Conservation (phyloP, 805 yeast species). For the Cyberlindnera suaveolens region DNA sequence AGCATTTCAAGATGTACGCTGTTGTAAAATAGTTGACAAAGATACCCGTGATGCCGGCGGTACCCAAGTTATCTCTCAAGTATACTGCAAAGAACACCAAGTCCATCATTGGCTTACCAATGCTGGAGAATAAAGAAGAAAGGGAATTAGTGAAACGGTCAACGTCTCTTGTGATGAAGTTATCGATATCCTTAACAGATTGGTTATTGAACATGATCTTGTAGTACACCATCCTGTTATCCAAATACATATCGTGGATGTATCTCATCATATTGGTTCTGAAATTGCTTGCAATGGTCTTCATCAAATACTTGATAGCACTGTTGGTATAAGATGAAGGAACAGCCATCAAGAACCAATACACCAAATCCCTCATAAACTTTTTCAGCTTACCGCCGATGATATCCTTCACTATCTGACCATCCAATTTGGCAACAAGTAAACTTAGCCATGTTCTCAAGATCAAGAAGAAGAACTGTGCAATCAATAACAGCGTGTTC, state of each 20-base stretch:
- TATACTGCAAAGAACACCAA: conserved; percentile 78
- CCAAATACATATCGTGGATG: conserved; percentile 85
- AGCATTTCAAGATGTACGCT: conserved; percentile 62
- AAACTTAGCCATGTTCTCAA: conserved; percentile 84
- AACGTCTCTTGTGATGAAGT: conserved; percentile 78
- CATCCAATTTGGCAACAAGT: conserved; percentile 83
- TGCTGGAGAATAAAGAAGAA: conserved; percentile 75
- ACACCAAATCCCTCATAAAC: conserved; percentile 68
- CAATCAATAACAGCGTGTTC: conserved; percentile 55
- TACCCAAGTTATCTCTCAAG: conserved; percentile 78
- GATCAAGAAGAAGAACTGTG: conserved; percentile 70
- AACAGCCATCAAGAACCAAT: conserved; percentile 86
- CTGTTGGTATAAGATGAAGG: conserved; percentile 93
- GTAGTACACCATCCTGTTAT: conserved; percentile 74
- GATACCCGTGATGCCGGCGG: conserved; percentile 78
- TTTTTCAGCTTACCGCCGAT: conserved; percentile 74
- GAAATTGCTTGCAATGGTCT: conserved; percentile 73
- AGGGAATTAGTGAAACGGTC: conserved; percentile 74
- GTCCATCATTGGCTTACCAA: conserved; percentile 91
- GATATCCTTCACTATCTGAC: conserved; percentile 84
- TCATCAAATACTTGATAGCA: conserved; percentile 75
- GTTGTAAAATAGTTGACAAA: conserved; percentile 75
- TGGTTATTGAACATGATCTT: conserved; percentile 53
- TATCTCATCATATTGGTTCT: conserved; percentile 80
- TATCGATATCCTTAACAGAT: conserved; percentile 62